These are phyloP conservation scores for Nicotiana attenuata DNA, from an alignment of 257 asterid species.

Conservation along the genomic window DNA sequence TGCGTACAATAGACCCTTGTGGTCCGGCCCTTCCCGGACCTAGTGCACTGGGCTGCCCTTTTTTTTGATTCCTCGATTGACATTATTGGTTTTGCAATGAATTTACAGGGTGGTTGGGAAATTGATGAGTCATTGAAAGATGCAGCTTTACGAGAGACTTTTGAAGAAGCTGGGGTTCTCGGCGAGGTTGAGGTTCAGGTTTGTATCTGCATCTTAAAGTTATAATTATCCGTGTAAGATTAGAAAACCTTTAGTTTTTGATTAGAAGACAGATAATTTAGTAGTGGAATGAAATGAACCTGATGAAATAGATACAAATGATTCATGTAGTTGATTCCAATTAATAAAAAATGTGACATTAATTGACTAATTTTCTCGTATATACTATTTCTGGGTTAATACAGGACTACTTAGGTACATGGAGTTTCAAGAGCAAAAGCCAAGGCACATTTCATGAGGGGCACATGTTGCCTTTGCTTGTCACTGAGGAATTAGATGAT, in stretches of 20 bases:
- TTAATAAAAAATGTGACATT: neutral
- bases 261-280: too few relatives aligned
- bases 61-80: neutral
- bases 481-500: constrained; percentile 67
- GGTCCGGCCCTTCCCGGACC: too few relatives aligned
- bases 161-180: constrained; percentile 89
- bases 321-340: neutral
- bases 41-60: too few relatives aligned
- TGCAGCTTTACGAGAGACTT: constrained; percentile 80
- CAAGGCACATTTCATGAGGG: constrained; percentile 80
- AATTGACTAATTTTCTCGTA: neutral
- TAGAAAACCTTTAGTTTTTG: too few relatives aligned
- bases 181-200: constrained; percentile 58
- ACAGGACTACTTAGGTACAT: constrained; percentile 40
- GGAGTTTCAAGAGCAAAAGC: constrained; percentile 50
- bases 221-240: too few relatives aligned
- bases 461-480: constrained; percentile 69
- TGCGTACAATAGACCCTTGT: too few relatives aligned
- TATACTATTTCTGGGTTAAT: constrained; percentile 1
- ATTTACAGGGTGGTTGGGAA: constrained; percentile 87
- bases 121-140: constrained; percentile 72
- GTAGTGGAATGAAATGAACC: too few relatives aligned
- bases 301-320: neutral
- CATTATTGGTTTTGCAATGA: constrained; percentile 2
- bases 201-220: neutral